phyloP scores from a whole-genome alignment of 2,329 filamentous ascomycete species.

The Aspergillus fumigatiaffinis region DNA sequence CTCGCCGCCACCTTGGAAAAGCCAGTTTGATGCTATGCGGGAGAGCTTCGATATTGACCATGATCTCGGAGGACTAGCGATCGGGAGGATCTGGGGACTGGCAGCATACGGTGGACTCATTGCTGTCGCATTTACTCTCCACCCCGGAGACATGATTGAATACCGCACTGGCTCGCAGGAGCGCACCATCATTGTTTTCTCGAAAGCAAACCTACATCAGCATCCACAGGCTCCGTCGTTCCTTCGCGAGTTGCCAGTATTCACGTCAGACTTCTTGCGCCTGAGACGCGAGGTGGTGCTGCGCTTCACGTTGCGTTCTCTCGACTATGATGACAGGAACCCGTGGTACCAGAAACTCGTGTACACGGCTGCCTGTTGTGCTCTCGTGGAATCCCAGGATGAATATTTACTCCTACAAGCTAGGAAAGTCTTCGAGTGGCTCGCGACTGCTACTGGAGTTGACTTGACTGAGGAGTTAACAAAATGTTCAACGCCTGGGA shows the following conservation, averaged over 20 bases:
- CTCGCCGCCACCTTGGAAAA: constrained; percentile 24
- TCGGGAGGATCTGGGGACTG: constrained; percentile 54
- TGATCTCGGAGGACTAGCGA: constrained; percentile 47
- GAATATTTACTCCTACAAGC: constrained; percentile 22
- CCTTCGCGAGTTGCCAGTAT: constrained; percentile 7
- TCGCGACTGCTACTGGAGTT: constrained; percentile 23
- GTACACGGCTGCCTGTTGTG: constrained; percentile 36
- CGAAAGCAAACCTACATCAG: constrained; percentile 16
- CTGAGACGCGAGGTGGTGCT: constrained; percentile 23
- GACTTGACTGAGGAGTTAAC: constrained; percentile 32
- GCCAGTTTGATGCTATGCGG: constrained; percentile 28
- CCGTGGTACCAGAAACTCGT: constrained; percentile 27
- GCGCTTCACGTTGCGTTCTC: constrained; percentile 24
- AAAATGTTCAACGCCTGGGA: constrained; percentile 17
- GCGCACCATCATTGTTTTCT: constrained; percentile 38
- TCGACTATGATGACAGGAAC: constrained; percentile 12
- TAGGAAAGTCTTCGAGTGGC: constrained; percentile 21
- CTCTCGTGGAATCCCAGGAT: constrained; percentile 26
- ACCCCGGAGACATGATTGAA: constrained; percentile 56
- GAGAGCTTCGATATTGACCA: constrained; percentile 47
- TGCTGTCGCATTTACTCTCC: constrained; percentile 49
- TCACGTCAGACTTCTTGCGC: constrained; percentile 12
- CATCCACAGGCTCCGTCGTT: background rate
- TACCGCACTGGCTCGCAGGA: constrained; percentile 50
- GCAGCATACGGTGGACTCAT: constrained; percentile 46